Evolutionary conservation across 768 basidiomycete species (phyloP).

Genomic region (Multifurca ochricompacta): DNA sequence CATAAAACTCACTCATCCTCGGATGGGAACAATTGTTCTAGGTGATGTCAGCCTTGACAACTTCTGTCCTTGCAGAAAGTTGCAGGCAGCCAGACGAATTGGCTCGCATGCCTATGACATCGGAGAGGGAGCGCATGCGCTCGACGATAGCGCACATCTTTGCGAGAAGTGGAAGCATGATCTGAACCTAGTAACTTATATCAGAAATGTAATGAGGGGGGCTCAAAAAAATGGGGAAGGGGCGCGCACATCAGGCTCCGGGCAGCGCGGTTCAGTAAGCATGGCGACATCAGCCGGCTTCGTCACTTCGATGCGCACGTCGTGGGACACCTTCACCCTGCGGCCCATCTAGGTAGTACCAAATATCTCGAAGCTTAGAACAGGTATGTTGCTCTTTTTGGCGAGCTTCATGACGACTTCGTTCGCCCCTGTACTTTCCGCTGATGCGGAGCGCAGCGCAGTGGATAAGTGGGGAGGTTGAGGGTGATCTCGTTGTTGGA

Average conservation of each 20-base stretch:
- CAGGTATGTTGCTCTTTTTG: constrained; percentile 75
- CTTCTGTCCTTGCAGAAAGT: constrained; percentile 57
- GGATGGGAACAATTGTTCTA: constrained; percentile 74
- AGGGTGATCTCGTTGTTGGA: constrained; percentile 75
- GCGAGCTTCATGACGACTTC: constrained; percentile 78
- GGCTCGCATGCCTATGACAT: constrained; percentile 59
- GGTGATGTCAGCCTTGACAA: constrained; percentile 68
- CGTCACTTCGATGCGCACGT: constrained; percentile 77
- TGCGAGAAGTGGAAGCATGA: constrained; percentile 65
- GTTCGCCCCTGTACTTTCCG: constrained; percentile 30
- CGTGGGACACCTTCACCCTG: constrained; percentile 61
- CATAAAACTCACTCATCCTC: constrained; percentile 37
- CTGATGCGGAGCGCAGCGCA: constrained; percentile 52
- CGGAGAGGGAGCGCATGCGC: constrained; percentile 60
- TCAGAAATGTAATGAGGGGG: too few species aligned
- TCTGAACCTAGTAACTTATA: constrained; percentile 78
- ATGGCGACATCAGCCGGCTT: constrained; percentile 63
- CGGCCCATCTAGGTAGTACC: constrained; percentile 58
- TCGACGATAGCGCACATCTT: constrained; percentile 77
- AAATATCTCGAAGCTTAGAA: constrained; percentile 69
- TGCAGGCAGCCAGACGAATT: constrained; percentile 53
- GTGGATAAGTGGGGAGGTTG: constrained; percentile 61
- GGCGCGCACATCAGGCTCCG: constrained; percentile 78
- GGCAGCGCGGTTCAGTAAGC: constrained; percentile 75
- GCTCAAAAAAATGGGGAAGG: constrained; percentile 12